Percentiles rank a stretch among this genome's conserved stretches.
phyloP scores from a whole-genome alignment of 345 rosid species.

The Camelina hispida region DNA sequence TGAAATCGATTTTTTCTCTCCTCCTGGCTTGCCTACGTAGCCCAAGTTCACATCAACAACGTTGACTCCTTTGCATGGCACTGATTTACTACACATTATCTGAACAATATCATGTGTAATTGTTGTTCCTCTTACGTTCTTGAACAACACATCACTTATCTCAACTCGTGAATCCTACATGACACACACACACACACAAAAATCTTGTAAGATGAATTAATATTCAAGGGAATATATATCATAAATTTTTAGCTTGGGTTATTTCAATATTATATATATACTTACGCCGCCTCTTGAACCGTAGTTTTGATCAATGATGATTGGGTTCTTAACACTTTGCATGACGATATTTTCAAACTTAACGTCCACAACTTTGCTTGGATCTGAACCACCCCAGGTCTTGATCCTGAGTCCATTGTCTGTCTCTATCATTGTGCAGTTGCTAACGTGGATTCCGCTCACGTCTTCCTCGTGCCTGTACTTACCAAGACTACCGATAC shows the following conservation, averaged over 20 bases:
- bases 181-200: neutral
- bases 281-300: constrained; percentile 51
- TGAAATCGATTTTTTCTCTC: neutral
- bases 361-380: constrained; percentile 32
- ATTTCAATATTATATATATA: constrained; percentile 1
- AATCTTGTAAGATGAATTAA: neutral
- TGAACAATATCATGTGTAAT: constrained; percentile 37
- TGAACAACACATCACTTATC: constrained; percentile 39
- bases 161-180: constrained; percentile 38
- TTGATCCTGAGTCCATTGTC: constrained; percentile 48
- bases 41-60: constrained; percentile 31
- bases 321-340: constrained; percentile 43
- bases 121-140: constrained; percentile 45
- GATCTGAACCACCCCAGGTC: constrained; percentile 44
- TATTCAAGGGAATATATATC: neutral
- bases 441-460: constrained; percentile 28
- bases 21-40: constrained; percentile 20
- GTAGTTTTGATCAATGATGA: constrained; percentile 49
- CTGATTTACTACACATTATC: constrained; percentile 31
- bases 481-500: constrained; percentile 49
- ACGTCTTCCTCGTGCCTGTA: constrained; percentile 43
- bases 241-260: neutral
- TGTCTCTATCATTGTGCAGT: constrained; percentile 40
- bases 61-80: constrained; percentile 42
- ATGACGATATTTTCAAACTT: constrained; percentile 38